Evolutionary conservation across 2,329 filamentous ascomycete genomes (phyloP).

Genomic region (Stachybotrys chartarum): DNA sequence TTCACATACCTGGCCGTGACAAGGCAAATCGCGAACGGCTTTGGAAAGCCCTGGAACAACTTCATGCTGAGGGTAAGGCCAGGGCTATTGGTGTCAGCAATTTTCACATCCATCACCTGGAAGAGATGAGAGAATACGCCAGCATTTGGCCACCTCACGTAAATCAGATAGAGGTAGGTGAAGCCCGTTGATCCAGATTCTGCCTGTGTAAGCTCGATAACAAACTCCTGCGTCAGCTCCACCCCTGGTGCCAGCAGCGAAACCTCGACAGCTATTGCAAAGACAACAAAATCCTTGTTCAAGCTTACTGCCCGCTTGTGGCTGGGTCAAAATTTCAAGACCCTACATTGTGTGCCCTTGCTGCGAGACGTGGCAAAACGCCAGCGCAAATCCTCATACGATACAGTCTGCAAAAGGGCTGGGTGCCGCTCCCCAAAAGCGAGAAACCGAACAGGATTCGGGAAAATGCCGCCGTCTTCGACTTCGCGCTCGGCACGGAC

Average conservation of each 20-base stretch:
- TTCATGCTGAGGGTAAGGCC: constrained; percentile 51
- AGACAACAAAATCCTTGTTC: constrained; percentile 61
- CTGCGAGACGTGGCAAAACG: constrained; percentile 51
- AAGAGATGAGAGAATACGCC: constrained; percentile 61
- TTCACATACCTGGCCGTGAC: constrained; percentile 57
- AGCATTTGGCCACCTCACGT: constrained; percentile 62
- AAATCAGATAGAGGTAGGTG: constrained; percentile 64
- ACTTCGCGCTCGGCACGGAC: constrained; percentile 47
- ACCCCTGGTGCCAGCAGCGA: constrained; percentile 59
- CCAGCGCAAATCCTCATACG: constrained; percentile 61
- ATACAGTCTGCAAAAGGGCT: constrained; percentile 63
- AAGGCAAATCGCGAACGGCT: constrained; percentile 48
- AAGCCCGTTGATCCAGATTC: background rate
- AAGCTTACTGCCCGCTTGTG: constrained; percentile 31
- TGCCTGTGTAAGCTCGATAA: background rate
- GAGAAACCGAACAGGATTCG: constrained; percentile 50
- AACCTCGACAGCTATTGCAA: constrained; percentile 51
- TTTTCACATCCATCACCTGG: constrained; percentile 59
- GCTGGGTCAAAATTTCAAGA: constrained; percentile 37
- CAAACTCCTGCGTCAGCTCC: constrained; percentile 40
- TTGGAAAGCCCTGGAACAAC: constrained; percentile 59
- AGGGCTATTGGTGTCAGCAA: constrained; percentile 68
- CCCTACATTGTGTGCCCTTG: constrained; percentile 45
- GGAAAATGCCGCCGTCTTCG: constrained; percentile 54
- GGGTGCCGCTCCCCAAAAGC: constrained; percentile 63